Base-by-base conservation (phyloP, 164 flowering plant genomes). In the Piper betle region DNA sequence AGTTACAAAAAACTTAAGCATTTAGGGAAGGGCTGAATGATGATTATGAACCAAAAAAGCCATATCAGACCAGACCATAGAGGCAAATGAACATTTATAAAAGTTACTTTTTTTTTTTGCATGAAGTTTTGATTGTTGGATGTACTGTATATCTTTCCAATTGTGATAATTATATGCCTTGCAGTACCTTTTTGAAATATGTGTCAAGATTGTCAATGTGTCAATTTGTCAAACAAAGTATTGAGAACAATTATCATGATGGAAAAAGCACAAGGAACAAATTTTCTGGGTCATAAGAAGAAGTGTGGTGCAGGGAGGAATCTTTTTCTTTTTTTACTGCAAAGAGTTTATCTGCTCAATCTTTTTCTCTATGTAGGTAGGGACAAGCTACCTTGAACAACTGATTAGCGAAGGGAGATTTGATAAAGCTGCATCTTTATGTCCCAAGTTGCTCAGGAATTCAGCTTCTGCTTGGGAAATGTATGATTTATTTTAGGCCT, bases 381-480 rank as follows among this genome's bases (percentile, higher is more conserved):
- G 97, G 37, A 78, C 96, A 60, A 82, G 84, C 64, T 94, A 91
- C 70, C 99, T 94, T 72, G 99, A 94, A 75, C 93, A 88, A 80
- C 80, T 94, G 81, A 88, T 94, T 74, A 83, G 87, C 70, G 96
- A 91, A 79, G 86, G 95, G 68, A 94, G 82, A 64, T 94, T 91
- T 77, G 87, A 89, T 65, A 93, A 94, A 72, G 99, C 97, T 64
- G 99, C 99, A 55, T 82, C 91, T 38, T 71, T 88, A 77, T 94
- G 99, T 74, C 99, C 97, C 53, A 94, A 94, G 75, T 70, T 94
- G 79, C 77, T 94, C 74, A 84, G 83, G 53, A 95, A 95, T 67
- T 94, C 97, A 68, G 85, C 88, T 75, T 80, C 97, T 33, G 95
- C 96, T 69, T 94, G 99, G 99, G 99, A 94, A 77, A 94, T 97